phyloP scores from a whole-genome alignment of 345 rosid species.

The Brassica carinata region DNA sequence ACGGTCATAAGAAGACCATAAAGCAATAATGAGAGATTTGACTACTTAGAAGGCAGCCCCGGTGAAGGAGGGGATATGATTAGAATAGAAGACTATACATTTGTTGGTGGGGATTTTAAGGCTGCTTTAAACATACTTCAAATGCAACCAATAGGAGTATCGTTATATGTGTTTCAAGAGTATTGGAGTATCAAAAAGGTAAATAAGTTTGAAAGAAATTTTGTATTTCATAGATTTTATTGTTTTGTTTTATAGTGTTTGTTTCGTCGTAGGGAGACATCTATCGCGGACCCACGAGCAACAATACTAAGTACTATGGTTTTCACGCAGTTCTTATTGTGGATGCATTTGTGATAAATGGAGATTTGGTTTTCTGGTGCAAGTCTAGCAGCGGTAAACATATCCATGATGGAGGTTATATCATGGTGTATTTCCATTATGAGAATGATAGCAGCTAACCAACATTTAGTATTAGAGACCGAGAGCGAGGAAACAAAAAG shows the following conservation, averaged over 20 bases:
- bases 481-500: neutral
- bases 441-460: neutral
- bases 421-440: neutral
- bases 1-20: too few relatives aligned
- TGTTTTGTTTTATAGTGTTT: neutral
- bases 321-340: neutral
- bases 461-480: neutral
- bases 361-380: neutral
- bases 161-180: neutral
- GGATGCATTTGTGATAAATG: neutral
- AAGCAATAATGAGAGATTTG: neutral
- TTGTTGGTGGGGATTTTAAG: neutral
- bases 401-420: neutral
- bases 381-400: neutral
- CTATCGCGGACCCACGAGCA: neutral
- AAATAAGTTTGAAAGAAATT: neutral
- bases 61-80: neutral
- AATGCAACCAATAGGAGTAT: neutral
- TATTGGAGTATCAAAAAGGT: neutral
- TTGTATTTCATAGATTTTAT: neutral
- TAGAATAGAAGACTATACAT: neutral
- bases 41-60: neutral
- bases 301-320: neutral
- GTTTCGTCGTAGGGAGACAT: neutral
- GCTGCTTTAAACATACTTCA: neutral